These are phyloP conservation scores for Trypanosoma avium DNA, from an alignment of 208 protist species.

Conservation along the genomic window DNA sequence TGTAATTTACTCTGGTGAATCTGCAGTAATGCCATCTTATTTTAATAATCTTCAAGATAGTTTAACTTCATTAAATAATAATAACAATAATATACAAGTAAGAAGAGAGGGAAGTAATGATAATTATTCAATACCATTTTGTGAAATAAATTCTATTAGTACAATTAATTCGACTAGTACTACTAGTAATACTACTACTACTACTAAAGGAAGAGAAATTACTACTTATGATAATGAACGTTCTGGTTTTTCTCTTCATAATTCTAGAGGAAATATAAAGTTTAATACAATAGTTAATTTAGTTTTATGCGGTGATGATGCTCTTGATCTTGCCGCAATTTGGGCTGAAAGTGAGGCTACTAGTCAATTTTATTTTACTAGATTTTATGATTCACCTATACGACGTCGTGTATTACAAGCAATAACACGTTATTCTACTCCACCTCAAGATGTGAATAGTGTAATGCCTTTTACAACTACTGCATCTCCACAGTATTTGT, in stretches of 20 bases:
- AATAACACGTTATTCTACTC: slow-evolving; percentile 14
- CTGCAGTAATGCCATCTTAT: slow-evolving; percentile 31
- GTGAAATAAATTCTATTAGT: not conserved
- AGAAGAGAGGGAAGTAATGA: not conserved
- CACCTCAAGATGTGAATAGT: slow-evolving; percentile 12
- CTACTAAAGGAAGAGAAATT: slow-evolving; percentile 1
- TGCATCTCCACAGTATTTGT: slow-evolving; percentile 12
- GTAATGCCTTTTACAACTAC: slow-evolving; percentile 10
- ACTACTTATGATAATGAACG: not conserved
- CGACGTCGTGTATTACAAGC: slow-evolving; percentile 27
- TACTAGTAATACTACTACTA: too few relatives aligned
- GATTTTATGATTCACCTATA: slow-evolving; percentile 50
- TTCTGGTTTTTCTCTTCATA: slow-evolving; percentile 8
- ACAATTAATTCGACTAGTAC: too few relatives aligned
- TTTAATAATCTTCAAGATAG: slow-evolving; percentile 51
- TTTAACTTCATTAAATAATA: not conserved
- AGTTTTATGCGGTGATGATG: slow-evolving; percentile 26
- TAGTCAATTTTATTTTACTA: slow-evolving; percentile 58
- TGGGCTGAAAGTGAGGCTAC: slow-evolving; percentile 56
- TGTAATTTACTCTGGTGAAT: slow-evolving; percentile 52
- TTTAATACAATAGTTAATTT: not conserved
- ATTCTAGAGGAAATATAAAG: slow-evolving; percentile 2
- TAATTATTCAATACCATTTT: not conserved
- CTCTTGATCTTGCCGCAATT: slow-evolving; percentile 47
- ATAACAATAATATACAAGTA: not conserved